A percentile compares a stretch with the other conserved stretches of the same genome.
Conservation (phyloP, 805 yeast species). For the Tetrapisispora namnaoensis region DNA sequence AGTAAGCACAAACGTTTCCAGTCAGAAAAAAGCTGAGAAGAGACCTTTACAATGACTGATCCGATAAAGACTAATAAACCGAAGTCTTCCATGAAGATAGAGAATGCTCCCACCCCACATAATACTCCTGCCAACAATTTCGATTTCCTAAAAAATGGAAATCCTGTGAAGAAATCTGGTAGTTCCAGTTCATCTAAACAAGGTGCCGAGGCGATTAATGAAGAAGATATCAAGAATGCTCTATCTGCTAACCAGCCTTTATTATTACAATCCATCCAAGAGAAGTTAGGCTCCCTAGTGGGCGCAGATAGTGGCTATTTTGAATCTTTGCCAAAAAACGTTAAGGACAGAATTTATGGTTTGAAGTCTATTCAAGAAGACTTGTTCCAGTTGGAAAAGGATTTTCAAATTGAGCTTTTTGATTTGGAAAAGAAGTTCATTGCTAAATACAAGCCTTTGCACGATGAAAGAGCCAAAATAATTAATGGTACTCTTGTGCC, state of each 20-base stretch:
- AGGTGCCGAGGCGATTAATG: conserved; percentile 56
- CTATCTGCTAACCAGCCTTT: conserved; percentile 66
- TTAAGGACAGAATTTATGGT: conserved; percentile 70
- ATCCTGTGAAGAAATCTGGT: conserved; percentile 33
- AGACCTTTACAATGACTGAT: conserved; percentile 59
- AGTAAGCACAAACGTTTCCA: too few relatives aligned
- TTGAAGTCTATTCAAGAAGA: conserved; percentile 72
- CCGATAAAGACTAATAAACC: conserved; percentile 59
- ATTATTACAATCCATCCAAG: conserved; percentile 78
- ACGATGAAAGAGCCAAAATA: conserved; percentile 60
- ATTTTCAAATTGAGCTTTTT: conserved; percentile 81
- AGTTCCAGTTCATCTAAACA: conserved; percentile 8
- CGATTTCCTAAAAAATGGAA: conserved; percentile 52
- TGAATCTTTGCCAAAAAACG: conserved; percentile 58
- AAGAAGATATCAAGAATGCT: conserved; percentile 43
- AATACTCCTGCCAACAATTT: conserved; percentile 91
- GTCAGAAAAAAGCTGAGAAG: too few relatives aligned
- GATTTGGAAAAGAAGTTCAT: conserved; percentile 76
- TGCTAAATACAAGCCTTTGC: conserved; percentile 64
- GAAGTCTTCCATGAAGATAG: conserved; percentile 50
- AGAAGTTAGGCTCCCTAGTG: conserved; percentile 71
- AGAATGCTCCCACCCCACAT: conserved; percentile 96
- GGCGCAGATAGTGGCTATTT: conserved; percentile 86
- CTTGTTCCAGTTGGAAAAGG: conserved; percentile 76
- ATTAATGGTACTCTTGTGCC: conserved; percentile 72